Base-by-base conservation (phyloP, 257 asterid species). In the Nemophila menziesii region DNA sequence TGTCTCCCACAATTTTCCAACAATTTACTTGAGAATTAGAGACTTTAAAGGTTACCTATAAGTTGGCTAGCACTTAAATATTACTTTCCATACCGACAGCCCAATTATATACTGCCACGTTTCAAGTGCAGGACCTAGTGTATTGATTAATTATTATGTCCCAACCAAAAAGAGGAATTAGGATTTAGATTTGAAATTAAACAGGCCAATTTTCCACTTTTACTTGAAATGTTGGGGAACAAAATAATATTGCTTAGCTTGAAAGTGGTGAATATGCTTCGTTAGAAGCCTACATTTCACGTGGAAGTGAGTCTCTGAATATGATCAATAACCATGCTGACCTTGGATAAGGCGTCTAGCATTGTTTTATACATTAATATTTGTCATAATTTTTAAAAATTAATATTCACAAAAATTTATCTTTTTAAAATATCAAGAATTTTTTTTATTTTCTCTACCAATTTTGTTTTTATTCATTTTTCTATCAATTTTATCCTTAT, bases 1-100 rank as follows among this genome's bases (percentile, higher is more conserved):
- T 65, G 84, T 68, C 77, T 51, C 74, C 84, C 79, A 48, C 72
- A 62, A 21, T 57, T 29, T 29, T 39, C 40, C 49, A 48, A 40
- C 38, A 40, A 11, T 46, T 4, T 16, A 50, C 56, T 50, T 33
- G 46, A 11, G 23, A 24, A 33, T 29, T 26, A 20, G n/a, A 14
- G 39, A 24, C 20, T n/a, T 38, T 23, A 24, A 40, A 46, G 23
- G 23, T 27, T 39, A 13, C 18, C 5, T 1, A 14, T 39, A 29
- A 5, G 36, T 29, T 29, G 36, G 36, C 2, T 5, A 29, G 12
- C 36, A 29, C 36, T 29, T 29, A 13, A 13, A 3, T 5, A 29
- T 13, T 13, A 29, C 36, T 29, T 29, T 29, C 2, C 9, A 2
- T 29, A 13, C 36, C 36, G 36, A 13, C 36, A 29, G 7, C 36